Conservation (phyloP, 768 basidiomycete genomes). For the Lactifluus hygrophoroides region DNA sequence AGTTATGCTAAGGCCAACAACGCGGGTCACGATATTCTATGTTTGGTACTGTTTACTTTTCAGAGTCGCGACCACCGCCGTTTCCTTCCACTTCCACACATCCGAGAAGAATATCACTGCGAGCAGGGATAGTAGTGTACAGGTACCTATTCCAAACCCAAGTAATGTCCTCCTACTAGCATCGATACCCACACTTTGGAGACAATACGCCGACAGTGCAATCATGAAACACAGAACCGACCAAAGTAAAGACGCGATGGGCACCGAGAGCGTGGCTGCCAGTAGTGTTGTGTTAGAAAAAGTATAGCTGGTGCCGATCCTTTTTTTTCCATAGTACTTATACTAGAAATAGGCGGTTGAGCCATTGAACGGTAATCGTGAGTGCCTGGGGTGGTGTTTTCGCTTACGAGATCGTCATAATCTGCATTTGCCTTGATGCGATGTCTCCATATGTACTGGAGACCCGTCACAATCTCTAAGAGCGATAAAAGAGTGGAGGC, state of each 20-base stretch:
- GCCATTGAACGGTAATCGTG: neutral
- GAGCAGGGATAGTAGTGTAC: neutral
- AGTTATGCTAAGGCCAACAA: too few relatives aligned
- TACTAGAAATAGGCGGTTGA: neutral
- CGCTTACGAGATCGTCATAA: constrained; percentile 5
- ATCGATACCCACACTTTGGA: neutral
- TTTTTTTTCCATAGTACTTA: neutral
- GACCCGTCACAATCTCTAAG: constrained; percentile 1
- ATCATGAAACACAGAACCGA: constrained; percentile 2
- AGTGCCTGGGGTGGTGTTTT: neutral
- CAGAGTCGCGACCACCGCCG: too few relatives aligned
- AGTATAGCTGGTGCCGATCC: neutral
- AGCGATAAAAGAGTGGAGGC: neutral
- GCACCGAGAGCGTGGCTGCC: constrained; percentile 3
- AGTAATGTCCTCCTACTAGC: neutral
- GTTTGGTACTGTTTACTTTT: constrained; percentile 10
- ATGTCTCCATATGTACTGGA: constrained; percentile 5
- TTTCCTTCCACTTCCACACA: neutral
- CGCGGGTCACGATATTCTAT: neutral
- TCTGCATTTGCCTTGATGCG: neutral
- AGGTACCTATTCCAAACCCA: neutral
- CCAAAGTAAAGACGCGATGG: constrained; percentile 10
- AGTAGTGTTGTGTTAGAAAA: constrained; percentile 1
- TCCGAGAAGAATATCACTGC: constrained; percentile 1
- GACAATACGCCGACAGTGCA: neutral